phyloP scores from a whole-genome alignment of 2,329 filamentous ascomycete genomes.

The Aspergillus hortae region DNA sequence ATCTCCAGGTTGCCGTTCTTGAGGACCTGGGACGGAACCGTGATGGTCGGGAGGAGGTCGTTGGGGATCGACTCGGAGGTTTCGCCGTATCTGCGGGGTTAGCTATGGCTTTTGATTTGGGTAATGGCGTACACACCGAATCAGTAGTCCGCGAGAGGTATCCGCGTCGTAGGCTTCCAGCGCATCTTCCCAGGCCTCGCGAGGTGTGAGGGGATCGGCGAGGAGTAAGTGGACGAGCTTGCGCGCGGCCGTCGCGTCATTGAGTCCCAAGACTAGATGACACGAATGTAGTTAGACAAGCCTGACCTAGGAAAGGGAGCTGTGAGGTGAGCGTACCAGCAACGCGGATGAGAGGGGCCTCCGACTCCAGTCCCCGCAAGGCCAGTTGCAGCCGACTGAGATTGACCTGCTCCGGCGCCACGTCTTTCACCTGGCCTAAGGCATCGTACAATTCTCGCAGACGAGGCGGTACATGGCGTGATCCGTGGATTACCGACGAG shows the following conservation, averaged over 20 bases:
- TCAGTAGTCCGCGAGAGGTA: slow-evolving; percentile 56
- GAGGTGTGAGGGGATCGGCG: slow-evolving; percentile 63
- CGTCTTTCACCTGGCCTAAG: slow-evolving; percentile 49
- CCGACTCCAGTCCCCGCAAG: slow-evolving; percentile 54
- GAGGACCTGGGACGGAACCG: slow-evolving; percentile 55
- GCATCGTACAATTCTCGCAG: slow-evolving; percentile 53
- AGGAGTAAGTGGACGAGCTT: slow-evolving; percentile 66
- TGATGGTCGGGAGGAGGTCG: slow-evolving; percentile 53
- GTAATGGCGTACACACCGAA: slow-evolving; percentile 51
- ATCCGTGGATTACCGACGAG: slow-evolving; percentile 52
- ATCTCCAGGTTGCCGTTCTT: slow-evolving; percentile 58
- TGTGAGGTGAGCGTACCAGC: slow-evolving; percentile 42
- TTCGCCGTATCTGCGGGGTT: slow-evolving; percentile 51
- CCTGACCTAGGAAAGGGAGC: neutral
- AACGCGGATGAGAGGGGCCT: slow-evolving; percentile 52
- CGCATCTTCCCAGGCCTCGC: slow-evolving; percentile 64
- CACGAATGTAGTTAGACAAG: neutral
- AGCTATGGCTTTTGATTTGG: slow-evolving; percentile 28
- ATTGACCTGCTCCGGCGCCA: slow-evolving; percentile 55
- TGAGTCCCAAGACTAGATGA: slow-evolving; percentile 47
- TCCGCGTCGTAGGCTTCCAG: slow-evolving; percentile 50
- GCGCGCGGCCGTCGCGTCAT: slow-evolving; percentile 49
- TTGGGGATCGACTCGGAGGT: slow-evolving; percentile 45
- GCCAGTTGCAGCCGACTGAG: slow-evolving; percentile 59
- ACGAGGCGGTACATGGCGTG: slow-evolving; percentile 50